Percentiles rank a stretch among this genome's conserved stretches.
These are phyloP conservation scores for Penicillium simplicissimum DNA, from an alignment of 495 filamentous ascomycete species.

Conservation along the genomic window DNA sequence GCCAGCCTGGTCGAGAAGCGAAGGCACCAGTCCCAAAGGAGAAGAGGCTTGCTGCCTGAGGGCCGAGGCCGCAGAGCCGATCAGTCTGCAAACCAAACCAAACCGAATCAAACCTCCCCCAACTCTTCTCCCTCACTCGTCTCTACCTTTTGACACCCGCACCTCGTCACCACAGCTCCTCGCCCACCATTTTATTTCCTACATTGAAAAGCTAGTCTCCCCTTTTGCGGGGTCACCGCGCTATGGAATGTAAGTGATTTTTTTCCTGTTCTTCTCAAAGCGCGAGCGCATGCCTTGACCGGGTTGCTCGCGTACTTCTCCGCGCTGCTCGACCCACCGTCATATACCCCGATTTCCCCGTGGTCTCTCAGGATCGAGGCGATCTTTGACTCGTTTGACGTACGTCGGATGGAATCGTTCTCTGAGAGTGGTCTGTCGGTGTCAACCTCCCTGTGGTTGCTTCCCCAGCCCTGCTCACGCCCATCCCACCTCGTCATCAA, in stretches of 20 bases:
- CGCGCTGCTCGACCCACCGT: conserved; percentile 50
- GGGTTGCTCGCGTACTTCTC: conserved; percentile 47
- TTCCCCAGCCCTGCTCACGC: conserved; percentile 34
- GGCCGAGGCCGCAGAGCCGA: conserved; percentile 28
- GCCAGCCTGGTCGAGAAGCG: conserved; percentile 19
- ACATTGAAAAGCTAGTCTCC: conserved; percentile 32
- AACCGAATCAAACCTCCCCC: conserved; percentile 28
- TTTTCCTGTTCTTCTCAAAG: conserved; percentile 25
- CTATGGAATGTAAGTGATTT: conserved; percentile 52
- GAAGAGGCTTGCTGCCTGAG: conserved; percentile 31
- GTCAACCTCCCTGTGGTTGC: conserved; percentile 29
- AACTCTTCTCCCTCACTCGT: conserved; percentile 32
- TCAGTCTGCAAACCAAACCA: conserved; percentile 34
- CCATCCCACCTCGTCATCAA: conserved; percentile 48
- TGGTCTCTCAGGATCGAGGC: conserved; percentile 17
- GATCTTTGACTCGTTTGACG: conserved; percentile 13
- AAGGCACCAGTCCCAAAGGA: conserved; percentile 29
- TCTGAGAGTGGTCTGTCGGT: conserved; percentile 24
- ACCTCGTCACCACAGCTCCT: conserved; percentile 19
- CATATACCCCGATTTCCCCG: conserved; percentile 29
- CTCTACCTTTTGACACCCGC: conserved; percentile 19
- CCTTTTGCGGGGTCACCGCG: conserved; percentile 52
- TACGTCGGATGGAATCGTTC: conserved; percentile 18
- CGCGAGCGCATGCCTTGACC: conserved; percentile 33
- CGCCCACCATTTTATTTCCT: conserved; percentile 32